Evolutionary conservation across 257 asterid genomes (phyloP).

Genomic region (Penstemon eatonii): DNA sequence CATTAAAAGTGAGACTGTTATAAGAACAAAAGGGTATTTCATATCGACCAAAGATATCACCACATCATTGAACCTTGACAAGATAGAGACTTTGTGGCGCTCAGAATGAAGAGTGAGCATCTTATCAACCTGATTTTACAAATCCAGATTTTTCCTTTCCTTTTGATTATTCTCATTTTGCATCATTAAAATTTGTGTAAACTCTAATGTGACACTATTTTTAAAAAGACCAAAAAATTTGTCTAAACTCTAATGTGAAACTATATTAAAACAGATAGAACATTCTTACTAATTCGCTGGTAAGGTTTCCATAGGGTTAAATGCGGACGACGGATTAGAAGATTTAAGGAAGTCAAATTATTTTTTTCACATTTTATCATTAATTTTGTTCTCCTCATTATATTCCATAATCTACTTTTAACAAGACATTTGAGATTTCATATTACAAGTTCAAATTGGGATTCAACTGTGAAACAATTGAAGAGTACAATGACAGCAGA

Average conservation of each 20-base stretch:
- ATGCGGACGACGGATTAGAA: background rate
- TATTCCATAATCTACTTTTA: background rate
- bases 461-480: background rate
- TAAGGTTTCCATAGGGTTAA: background rate
- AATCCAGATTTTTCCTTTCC: background rate
- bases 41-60: constrained; percentile 10
- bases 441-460: background rate
- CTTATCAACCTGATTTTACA: background rate
- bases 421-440: background rate
- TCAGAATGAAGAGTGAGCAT: constrained; percentile 6
- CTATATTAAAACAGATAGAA: background rate
- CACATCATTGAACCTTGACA: constrained; percentile 1
- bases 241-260: background rate
- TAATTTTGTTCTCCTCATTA: background rate
- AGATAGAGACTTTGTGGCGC: background rate
- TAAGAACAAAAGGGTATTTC: constrained; percentile 9
- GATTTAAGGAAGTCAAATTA: background rate
- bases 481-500: background rate
- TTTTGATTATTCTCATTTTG: constrained; percentile 8
- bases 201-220: background rate
- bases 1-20: constrained; percentile 12
- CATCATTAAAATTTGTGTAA: too few relatives aligned
- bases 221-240: background rate
- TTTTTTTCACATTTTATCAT: background rate
- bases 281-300: background rate